Conservation (phyloP, 495 filamentous ascomycete genomes). For the Usnea hakonensis region DNA sequence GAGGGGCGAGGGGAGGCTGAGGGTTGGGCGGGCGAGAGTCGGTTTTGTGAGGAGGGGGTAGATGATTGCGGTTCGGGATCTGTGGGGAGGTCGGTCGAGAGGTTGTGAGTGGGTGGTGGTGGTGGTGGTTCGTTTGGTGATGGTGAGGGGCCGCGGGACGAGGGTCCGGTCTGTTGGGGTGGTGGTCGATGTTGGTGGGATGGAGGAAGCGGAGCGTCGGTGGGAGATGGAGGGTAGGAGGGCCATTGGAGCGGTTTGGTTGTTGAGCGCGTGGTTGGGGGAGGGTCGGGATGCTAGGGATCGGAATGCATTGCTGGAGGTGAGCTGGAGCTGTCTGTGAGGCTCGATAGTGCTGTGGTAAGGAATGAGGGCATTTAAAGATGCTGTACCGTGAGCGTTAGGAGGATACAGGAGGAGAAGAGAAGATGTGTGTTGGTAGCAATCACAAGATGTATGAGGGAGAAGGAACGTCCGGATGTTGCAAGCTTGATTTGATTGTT, state of each 20-base stretch:
- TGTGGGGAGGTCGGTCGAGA: not conserved
- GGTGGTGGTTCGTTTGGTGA: not conserved
- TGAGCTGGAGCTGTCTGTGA: not conserved
- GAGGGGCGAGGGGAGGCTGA: not conserved
- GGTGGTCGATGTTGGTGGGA: not conserved
- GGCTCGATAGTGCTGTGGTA: not conserved
- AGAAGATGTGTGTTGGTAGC: not conserved
- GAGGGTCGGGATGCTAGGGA: not conserved
- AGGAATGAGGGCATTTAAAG: not conserved
- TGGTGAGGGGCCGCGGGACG: not conserved
- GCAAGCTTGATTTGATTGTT: not conserved
- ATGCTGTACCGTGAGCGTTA: not conserved
- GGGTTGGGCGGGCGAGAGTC: not conserved
- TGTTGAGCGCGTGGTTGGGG: not conserved
- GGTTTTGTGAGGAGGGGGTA: not conserved
- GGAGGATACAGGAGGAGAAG: not conserved
- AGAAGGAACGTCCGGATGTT: not conserved
- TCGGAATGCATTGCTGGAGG: not conserved
- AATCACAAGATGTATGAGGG: not conserved
- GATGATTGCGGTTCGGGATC: not conserved
- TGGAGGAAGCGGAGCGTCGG: not conserved
- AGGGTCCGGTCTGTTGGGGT: not conserved
- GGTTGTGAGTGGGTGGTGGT: not conserved
- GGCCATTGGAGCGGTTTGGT: not conserved
- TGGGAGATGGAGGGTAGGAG: not conserved